A percentile compares a stretch with the other conserved stretches of the same genome.
These are phyloP conservation scores for Carpinus viminea DNA, from an alignment of 306 rosid genomes.

Conservation along the genomic window DNA sequence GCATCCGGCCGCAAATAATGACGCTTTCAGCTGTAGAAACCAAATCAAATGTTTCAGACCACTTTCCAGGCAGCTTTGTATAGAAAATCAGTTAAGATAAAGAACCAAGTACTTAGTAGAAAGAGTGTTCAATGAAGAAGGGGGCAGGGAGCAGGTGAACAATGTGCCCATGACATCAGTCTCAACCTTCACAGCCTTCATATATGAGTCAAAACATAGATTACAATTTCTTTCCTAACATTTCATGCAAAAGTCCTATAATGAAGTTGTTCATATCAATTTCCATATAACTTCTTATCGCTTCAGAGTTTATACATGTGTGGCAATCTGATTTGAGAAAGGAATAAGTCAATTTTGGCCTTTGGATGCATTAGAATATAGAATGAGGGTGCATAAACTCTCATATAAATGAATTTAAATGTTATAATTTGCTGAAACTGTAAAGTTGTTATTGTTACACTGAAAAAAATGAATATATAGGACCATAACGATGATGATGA, in stretches of 20 bases:
- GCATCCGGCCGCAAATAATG: slow-evolving; percentile 87
- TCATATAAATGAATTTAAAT: background rate
- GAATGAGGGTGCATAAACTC: background rate
- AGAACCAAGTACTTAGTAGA: background rate
- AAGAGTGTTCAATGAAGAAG: slow-evolving; percentile 15
- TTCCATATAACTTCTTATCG: background rate
- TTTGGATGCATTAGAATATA: background rate
- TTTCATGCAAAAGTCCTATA: background rate
- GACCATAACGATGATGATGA: background rate
- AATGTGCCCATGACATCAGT: background rate
- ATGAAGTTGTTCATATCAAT: background rate
- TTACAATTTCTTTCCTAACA: background rate
- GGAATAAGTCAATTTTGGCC: background rate
- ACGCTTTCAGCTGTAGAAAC: slow-evolving; percentile 59
- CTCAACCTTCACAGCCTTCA: background rate
- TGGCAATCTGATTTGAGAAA: background rate
- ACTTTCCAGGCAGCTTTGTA: background rate
- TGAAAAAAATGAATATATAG: too few species aligned
- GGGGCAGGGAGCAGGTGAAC: background rate
- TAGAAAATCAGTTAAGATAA: background rate
- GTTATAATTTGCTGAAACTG: background rate
- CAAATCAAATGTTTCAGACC: slow-evolving; percentile 21
- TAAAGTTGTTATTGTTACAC: background rate
- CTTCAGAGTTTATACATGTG: background rate
- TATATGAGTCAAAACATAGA: background rate